Base-by-base conservation (phyloP, 1,284 basidiomycete species). In the Takashimella koratensis region DNA sequence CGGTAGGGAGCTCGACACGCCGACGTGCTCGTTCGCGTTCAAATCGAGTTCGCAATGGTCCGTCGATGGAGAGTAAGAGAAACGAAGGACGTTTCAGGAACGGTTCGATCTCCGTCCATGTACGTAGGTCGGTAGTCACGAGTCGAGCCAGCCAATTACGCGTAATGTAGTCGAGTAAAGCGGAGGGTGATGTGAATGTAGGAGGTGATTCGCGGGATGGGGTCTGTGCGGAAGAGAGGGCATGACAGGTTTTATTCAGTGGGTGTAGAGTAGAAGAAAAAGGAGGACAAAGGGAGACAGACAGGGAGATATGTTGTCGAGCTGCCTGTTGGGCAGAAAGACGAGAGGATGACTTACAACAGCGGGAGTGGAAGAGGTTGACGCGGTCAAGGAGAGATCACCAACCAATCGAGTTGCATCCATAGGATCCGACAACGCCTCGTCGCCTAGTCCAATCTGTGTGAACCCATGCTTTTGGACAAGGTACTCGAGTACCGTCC, bases 61-160 rank as follows among this genome's bases (percentile, higher is more conserved):
- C 94, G 57, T 97, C 90, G n/a, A 95, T 81, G 45, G 79, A 82
- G 39, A 97, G 78, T 26, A 97, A 81, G 65, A 97, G 77, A 70
- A 97, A 93, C 72, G 92, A 98, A 0, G 95, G 95, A 8, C 96
- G 80, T 68, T 87, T 93, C 39, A 85, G 73, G 67, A 97, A 98
- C 44, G 81, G 77, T 41, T 94, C 79, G 16, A 84, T 66, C n/a
- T 83, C 79, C 0, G 57, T 56, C 25, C 76, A 76, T 1, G 82
- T 83, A 46, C 72, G 69, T 20, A 97, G 74, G 66, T 90, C 87
- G 5, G 81, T 80, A 0, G 92, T 96, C 25, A 98, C 92, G 66
- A 87, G 90, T 61, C 88, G 78, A 2, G 79, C 71, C 42, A 80
- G 81, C 96, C 95, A 99, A 62, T 89, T 81, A 56, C 80, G 81